Percentiles rank a stretch among this genome's conserved stretches.
phyloP scores from a whole-genome alignment of 306 rosid species.

The Casuarina equisetifolia region DNA sequence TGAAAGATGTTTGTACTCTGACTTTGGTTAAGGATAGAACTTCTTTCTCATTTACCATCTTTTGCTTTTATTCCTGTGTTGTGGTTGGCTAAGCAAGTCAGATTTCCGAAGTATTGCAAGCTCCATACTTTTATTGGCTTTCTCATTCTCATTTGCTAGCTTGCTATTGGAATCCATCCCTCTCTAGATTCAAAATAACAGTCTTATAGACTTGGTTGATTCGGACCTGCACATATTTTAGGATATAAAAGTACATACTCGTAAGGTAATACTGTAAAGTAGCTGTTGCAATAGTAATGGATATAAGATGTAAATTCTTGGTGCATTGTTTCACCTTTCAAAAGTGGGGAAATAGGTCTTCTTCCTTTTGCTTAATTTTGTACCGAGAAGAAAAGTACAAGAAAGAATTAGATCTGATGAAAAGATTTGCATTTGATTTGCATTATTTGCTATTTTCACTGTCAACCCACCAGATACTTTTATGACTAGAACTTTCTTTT shows the following conservation, averaged over 20 bases:
- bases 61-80: neutral
- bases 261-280: neutral
- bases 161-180: neutral
- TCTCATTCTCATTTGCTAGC: neutral
- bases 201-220: neutral
- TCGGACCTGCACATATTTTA: neutral
- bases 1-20: conserved; percentile 3
- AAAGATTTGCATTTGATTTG: neutral
- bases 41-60: conserved; percentile 1
- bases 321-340: neutral
- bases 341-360: neutral
- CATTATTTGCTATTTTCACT: neutral
- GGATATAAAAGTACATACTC: neutral
- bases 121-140: neutral
- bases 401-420: neutral
- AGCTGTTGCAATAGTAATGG: neutral
- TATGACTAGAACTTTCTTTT: conserved; percentile 3
- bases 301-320: neutral
- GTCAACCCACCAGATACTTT: neutral
- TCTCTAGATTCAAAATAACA: neutral
- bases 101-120: neutral
- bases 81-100: conserved; percentile 6
- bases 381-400: neutral
- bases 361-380: neutral
- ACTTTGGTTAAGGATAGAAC: neutral